These are phyloP conservation scores for Drechslera avenae DNA, from an alignment of 2,329 filamentous ascomycete species.

Conservation along the genomic window DNA sequence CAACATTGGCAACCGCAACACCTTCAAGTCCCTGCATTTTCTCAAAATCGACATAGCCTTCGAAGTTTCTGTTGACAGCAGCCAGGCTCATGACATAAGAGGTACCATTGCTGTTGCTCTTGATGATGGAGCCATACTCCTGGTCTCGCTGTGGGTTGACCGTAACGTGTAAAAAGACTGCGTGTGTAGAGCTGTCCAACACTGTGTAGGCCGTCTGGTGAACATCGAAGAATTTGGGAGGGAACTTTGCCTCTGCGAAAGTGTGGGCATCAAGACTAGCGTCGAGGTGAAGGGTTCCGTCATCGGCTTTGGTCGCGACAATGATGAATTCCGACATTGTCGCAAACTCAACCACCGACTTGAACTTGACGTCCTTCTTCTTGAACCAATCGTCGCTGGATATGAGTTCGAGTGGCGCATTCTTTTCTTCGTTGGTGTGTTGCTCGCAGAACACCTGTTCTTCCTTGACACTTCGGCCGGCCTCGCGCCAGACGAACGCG, in stretches of 20 bases:
- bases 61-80: slow-evolving; percentile 78
- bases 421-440: slow-evolving; percentile 65
- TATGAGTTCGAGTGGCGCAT: slow-evolving; percentile 70
- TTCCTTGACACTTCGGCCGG: slow-evolving; percentile 60
- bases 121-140: slow-evolving; percentile 85
- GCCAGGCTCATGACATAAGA: slow-evolving; percentile 85
- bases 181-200: slow-evolving; percentile 91
- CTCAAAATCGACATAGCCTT: slow-evolving; percentile 90
- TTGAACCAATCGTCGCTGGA: slow-evolving; percentile 82
- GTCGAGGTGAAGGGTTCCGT: slow-evolving; percentile 74
- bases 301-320: slow-evolving; percentile 72
- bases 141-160: slow-evolving; percentile 68
- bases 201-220: slow-evolving; percentile 88
- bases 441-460: slow-evolving; percentile 70
- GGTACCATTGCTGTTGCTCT: slow-evolving; percentile 98
- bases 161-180: slow-evolving; percentile 91
- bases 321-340: slow-evolving; percentile 98
- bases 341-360: slow-evolving; percentile 81
- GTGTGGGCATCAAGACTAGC: slow-evolving; percentile 82
- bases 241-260: slow-evolving; percentile 86
- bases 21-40: slow-evolving; percentile 93
- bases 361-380: slow-evolving; percentile 65
- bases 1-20: slow-evolving; percentile 83
- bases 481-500: slow-evolving; percentile 77
- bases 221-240: slow-evolving; percentile 77